Evolutionary conservation across 345 rosid genomes (phyloP).

Genomic region (Euphorbia peplus): DNA sequence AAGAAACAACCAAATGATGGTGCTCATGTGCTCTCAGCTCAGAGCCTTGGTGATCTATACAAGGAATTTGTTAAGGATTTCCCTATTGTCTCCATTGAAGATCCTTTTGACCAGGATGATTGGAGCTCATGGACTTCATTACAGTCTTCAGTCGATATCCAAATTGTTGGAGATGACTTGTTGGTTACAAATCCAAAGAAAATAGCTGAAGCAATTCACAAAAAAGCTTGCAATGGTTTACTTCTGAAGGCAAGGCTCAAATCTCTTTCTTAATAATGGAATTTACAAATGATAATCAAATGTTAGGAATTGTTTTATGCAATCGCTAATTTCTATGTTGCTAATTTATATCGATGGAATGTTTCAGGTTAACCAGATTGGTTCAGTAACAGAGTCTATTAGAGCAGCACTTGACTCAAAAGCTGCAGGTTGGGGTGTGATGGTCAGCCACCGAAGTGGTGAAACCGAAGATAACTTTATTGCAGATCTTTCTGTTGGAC

Average conservation of each 20-base stretch:
- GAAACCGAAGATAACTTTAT: constrained; percentile 98
- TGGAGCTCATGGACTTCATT: constrained; percentile 93
- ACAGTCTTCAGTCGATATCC: constrained; percentile 85
- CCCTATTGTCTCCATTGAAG: constrained; percentile 90
- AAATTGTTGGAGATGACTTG: constrained; percentile 91
- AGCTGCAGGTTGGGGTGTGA: constrained; percentile 99
- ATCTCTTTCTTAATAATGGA: neutral
- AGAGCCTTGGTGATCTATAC: constrained; percentile 75
- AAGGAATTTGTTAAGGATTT: constrained; percentile 81
- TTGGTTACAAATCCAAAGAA: constrained; percentile 94
- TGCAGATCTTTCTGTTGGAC: constrained; percentile 93
- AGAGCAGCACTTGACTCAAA: constrained; percentile 94
- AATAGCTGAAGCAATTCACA: constrained; percentile 90
- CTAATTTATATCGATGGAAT: neutral
- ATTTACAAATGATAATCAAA: neutral
- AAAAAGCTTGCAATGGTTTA: constrained; percentile 84
- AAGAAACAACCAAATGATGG: constrained; percentile 96
- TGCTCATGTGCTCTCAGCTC: constrained; percentile 72
- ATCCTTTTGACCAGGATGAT: constrained; percentile 98
- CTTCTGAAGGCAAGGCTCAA: constrained; percentile 64
- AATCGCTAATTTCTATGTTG: neutral
- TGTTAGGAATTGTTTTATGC: neutral
- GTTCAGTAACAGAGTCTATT: constrained; percentile 91
- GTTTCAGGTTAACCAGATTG: constrained; percentile 94
- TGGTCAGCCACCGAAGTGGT: constrained; percentile 98